phyloP scores from a whole-genome alignment of 2,329 filamentous ascomycete species.

The Monilinia fructicola region DNA sequence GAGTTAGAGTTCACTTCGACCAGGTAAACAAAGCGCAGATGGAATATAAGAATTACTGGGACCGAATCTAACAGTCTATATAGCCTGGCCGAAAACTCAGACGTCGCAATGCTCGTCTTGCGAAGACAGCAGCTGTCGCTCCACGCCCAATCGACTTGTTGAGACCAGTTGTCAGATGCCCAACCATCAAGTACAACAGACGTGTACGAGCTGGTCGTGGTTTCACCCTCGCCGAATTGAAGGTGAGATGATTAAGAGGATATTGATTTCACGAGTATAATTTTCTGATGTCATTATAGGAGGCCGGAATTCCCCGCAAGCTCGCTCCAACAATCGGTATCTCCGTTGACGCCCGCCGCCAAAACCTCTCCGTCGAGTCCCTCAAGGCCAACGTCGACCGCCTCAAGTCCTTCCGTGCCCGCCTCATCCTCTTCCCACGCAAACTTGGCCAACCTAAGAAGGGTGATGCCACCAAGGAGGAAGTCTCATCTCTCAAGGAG shows the following conservation, averaged over 20 bases:
- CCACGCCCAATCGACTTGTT: slow-evolving; percentile 97
- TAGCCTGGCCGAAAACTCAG: slow-evolving; percentile 95
- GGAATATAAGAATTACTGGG: slow-evolving; percentile 32
- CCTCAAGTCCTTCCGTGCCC: slow-evolving; percentile 95
- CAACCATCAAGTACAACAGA: slow-evolving; percentile 98
- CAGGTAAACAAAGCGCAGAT: slow-evolving; percentile 66
- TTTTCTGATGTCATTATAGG: slow-evolving; percentile 57
- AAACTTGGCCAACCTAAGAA: slow-evolving; percentile 91
- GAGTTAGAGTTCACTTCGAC: slow-evolving; percentile 99
- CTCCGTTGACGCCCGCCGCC: slow-evolving; percentile 90
- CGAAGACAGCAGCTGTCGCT: slow-evolving; percentile 92
- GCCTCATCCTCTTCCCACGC: slow-evolving; percentile 96
- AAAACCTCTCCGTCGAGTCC: slow-evolving; percentile 95
- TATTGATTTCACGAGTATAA: slow-evolving; percentile 14
- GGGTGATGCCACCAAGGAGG: slow-evolving; percentile 82
- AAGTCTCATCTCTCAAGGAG: slow-evolving; percentile 64
- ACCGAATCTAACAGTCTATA: slow-evolving; percentile 39
- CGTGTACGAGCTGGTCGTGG: slow-evolving; percentile 94
- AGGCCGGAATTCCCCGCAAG: slow-evolving; percentile 92
- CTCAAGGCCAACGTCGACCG: slow-evolving; percentile 93
- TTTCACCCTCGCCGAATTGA: slow-evolving; percentile 96
- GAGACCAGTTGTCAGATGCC: slow-evolving; percentile 94
- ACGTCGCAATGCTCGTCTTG: slow-evolving; percentile 85
- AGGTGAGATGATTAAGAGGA: slow-evolving; percentile 61
- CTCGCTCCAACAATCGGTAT: slow-evolving; percentile 96